Evolutionary conservation across 1,139 yeast genomes (phyloP).

Genomic region (Candida buenavistaensis): DNA sequence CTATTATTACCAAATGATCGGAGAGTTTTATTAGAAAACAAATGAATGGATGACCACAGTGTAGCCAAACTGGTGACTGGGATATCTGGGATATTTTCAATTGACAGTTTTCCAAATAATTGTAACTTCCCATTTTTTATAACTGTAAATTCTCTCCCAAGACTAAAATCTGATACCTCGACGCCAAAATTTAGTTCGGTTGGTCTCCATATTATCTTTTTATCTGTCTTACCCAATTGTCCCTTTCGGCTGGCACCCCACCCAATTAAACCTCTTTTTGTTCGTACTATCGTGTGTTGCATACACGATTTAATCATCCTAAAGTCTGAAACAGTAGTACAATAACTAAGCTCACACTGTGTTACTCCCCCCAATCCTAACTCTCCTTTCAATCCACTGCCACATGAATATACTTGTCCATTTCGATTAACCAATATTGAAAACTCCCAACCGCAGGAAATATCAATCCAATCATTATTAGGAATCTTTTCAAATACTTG

Average conservation of each 20-base stretch:
- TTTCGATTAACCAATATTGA: slow-evolving; percentile 49
- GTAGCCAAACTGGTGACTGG: slow-evolving; percentile 28
- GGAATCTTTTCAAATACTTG: slow-evolving; percentile 25
- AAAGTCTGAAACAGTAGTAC: slow-evolving; percentile 13
- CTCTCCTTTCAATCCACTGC: slow-evolving; percentile 73
- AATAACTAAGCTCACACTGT: slow-evolving; percentile 16
- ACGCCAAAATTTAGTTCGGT: slow-evolving; percentile 20
- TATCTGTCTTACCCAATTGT: slow-evolving; percentile 50
- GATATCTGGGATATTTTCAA: not conserved
- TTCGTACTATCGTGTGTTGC: slow-evolving; percentile 53
- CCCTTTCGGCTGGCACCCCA: slow-evolving; percentile 87
- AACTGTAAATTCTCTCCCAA: slow-evolving; percentile 52
- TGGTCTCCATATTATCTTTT: slow-evolving; percentile 25
- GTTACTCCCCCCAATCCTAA: slow-evolving; percentile 55
- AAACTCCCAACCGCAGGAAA: slow-evolving; percentile 80
- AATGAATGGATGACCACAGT: slow-evolving; percentile 86
- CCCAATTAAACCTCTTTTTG: slow-evolving; percentile 52
- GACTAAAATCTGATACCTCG: slow-evolving; percentile 17
- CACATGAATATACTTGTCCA: slow-evolving; percentile 52
- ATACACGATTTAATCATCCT: slow-evolving; percentile 48
- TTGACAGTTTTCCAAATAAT: slow-evolving; percentile 18
- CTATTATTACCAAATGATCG: slow-evolving; percentile 70
- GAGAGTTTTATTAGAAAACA: slow-evolving; percentile 26
- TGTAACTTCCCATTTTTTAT: slow-evolving; percentile 15
- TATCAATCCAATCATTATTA: slow-evolving; percentile 37